Base-by-base conservation (phyloP, 768 basidiomycete genomes). In the Trametes maxima region DNA sequence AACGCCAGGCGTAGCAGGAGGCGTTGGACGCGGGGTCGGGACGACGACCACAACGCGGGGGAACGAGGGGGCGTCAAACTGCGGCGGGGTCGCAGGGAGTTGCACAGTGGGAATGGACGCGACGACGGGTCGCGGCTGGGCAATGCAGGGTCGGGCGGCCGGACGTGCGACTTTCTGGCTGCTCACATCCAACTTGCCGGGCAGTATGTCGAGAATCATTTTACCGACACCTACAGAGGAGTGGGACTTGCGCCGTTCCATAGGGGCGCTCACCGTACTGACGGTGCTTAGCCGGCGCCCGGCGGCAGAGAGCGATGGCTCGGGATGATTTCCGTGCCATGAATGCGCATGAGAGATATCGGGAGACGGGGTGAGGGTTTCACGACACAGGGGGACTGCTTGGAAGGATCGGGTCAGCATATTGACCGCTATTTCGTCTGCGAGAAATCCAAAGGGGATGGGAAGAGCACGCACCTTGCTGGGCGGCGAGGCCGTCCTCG, bases 11-110 rank as follows among this genome's bases (percentile, higher is more conserved):
- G 89, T 89, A 1, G 85, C 81, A 2, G 90, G 91, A 7, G 91
- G 90, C 1, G 91, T 92, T 1, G 87, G 88, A 64, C 87, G 87
- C 2, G 89, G 90, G 0, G 90, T 91, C 17, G 90, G 88, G 65
- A 88, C 85, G 10, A 91, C 85, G 21, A 92, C 80, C 16, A 90
- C 81, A 6, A 92, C 79, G 25, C 80, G 78, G 14, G 86, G 87
- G 35, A 82, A 77, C 67, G 55, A 73, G 62, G 60, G 66, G 25
- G 72, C 66, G 1, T 67, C 22, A 5, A 67, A 22, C 1, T 73
- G 64, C 19, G 73, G 54, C 22, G 68, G 58, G 40, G 67, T 63
- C 52, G 62, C 65, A 40, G 72, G 72, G 28, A 70, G 54, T 59
- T 69, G 68, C 3, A 70, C 52, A 13, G 68, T 62, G 7, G 68